phyloP scores from a whole-genome alignment of 1,139 yeast genomes.

The Tardiomyces depauwii region DNA sequence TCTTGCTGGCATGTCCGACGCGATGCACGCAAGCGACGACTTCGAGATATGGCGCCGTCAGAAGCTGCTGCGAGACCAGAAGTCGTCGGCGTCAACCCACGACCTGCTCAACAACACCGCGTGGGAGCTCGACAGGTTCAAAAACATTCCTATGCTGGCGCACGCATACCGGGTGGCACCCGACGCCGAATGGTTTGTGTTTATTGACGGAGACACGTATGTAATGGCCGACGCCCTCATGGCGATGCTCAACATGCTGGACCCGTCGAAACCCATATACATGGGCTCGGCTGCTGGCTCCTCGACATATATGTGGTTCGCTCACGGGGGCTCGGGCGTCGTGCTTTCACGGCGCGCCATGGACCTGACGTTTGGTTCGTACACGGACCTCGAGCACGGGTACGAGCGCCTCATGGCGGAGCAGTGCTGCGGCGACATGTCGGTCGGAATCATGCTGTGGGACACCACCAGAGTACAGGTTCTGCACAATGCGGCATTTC shows the following conservation, averaged over 20 bases:
- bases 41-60: constrained; percentile 1
- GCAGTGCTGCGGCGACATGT: constrained; percentile 24
- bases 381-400: constrained; percentile 10
- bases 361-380: constrained; percentile 14
- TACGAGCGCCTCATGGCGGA: constrained; percentile 14
- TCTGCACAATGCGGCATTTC: constrained; percentile 10
- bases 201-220: constrained; percentile 29
- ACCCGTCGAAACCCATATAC: constrained; percentile 19
- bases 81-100: constrained; percentile 13
- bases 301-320: constrained; percentile 16
- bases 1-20: constrained; percentile 5
- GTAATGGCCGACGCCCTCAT: constrained; percentile 20
- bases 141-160: constrained; percentile 28
- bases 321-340: constrained; percentile 30
- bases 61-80: constrained; percentile 4
- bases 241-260: constrained; percentile 14
- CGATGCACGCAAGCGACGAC: not conserved
- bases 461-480: constrained; percentile 6
- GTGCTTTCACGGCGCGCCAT: constrained; percentile 22
- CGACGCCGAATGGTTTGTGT: constrained; percentile 25
- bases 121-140: constrained; percentile 29
- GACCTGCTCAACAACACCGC: constrained; percentile 9
- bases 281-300: constrained; percentile 18
- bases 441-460: constrained; percentile 19
- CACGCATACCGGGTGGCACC: constrained; percentile 25